Conservation (phyloP, 2,329 filamentous ascomycete genomes). For the Esteya vermicola region DNA sequence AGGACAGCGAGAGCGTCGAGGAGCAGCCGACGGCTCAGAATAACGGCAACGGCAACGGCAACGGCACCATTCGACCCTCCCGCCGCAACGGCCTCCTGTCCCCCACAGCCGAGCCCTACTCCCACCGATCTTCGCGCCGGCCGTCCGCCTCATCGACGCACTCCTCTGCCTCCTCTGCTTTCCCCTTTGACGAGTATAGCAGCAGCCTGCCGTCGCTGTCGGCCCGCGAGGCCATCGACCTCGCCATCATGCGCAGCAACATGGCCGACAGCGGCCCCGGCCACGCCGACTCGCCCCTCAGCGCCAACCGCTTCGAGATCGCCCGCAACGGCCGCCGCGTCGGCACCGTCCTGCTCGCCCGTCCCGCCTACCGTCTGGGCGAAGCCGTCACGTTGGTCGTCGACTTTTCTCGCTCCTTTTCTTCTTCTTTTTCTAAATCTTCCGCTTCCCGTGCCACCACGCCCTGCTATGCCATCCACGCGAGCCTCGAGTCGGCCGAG, state of each 20-base stretch:
- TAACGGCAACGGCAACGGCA: neutral
- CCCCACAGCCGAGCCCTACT: no score
- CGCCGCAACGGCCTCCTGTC: no score
- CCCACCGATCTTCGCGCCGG: neutral
- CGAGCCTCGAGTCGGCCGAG: conserved; percentile 76
- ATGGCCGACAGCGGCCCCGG: conserved; percentile 23
- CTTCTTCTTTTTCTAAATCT: no score
- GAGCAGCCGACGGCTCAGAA: neutral
- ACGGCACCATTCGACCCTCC: neutral
- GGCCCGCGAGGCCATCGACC: conserved; percentile 76
- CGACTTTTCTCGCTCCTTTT: no score
- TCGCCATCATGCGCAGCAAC: conserved; percentile 78
- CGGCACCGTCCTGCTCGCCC: conserved; percentile 75
- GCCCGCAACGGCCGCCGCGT: conserved; percentile 84
- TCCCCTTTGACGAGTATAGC: neutral
- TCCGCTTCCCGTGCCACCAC: conserved; percentile 58
- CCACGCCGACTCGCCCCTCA: conserved; percentile 33
- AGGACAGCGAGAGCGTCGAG: neutral
- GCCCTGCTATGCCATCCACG: conserved; percentile 72
- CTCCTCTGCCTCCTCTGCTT: no score
- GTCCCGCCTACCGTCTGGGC: conserved; percentile 78
- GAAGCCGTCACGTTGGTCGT: conserved; percentile 75
- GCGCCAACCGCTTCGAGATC: conserved; percentile 90
- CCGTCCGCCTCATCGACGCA: neutral
- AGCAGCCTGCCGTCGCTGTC: conserved; percentile 30